phyloP scores from a whole-genome alignment of 192 early-diverging fungal species.

The Nowakowskiella sp. region DNA sequence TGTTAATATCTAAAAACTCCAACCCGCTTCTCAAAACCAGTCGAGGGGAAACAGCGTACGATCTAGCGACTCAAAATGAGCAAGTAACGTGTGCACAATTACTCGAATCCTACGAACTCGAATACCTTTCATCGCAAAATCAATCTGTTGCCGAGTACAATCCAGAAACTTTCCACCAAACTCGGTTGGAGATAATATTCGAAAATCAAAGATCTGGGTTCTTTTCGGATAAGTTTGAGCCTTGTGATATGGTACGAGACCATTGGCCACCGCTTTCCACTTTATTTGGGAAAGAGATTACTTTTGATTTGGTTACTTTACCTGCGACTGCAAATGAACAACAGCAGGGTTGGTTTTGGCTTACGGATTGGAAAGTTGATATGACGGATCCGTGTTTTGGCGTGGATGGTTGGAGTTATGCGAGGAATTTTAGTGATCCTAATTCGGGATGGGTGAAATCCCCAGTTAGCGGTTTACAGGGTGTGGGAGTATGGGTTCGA shows the following conservation, averaged over 20 bases:
- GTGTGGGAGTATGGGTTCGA: slow-evolving; percentile 50
- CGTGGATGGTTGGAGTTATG: slow-evolving; percentile 68
- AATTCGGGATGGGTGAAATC: slow-evolving; percentile 41
- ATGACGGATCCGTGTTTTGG: slow-evolving; percentile 49
- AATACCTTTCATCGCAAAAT: slow-evolving; percentile 1
- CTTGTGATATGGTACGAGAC: slow-evolving; percentile 23
- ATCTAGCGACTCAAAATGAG: slow-evolving; percentile 60
- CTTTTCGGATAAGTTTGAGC: slow-evolving; percentile 19
- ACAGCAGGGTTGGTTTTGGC: slow-evolving; percentile 62
- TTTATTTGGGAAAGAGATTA: slow-evolving; percentile 39
- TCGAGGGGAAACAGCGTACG: slow-evolving; percentile 67
- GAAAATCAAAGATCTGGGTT: slow-evolving; percentile 62
- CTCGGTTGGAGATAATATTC: slow-evolving; percentile 48
- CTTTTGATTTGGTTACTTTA: slow-evolving; percentile 44
- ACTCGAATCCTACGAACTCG: slow-evolving; percentile 42
- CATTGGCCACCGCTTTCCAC: slow-evolving; percentile 27
- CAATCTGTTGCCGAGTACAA: slow-evolving; percentile 25
- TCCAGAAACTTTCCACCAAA: slow-evolving; percentile 43
- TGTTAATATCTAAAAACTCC: slow-evolving; percentile 49
- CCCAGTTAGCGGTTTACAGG: slow-evolving; percentile 6
- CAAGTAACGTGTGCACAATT: slow-evolving; percentile 61
- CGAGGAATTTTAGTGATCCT: slow-evolving; percentile 43
- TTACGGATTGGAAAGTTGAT: slow-evolving; percentile 75
- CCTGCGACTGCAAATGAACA: slow-evolving; percentile 23
- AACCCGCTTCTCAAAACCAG: slow-evolving; percentile 58